A percentile compares a stretch with the other conserved stretches of the same genome.
phyloP scores from a whole-genome alignment of 257 asterid genomes.

The Nemophila menziesii region DNA sequence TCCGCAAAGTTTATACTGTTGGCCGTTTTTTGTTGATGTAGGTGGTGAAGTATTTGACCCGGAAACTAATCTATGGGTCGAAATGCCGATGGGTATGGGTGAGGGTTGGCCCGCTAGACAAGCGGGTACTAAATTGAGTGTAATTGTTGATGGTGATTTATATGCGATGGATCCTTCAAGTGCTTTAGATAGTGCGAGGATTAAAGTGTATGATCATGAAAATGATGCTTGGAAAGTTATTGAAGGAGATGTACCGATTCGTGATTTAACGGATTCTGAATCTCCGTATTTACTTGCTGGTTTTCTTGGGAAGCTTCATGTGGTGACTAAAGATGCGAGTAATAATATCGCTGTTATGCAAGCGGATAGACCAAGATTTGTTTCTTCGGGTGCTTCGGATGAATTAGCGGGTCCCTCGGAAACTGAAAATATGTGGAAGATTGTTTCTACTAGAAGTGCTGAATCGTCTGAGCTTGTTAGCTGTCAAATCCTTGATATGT shows the following conservation, averaged over 20 bases:
- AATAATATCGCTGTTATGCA: slow-evolving; percentile 50
- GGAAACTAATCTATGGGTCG: slow-evolving; percentile 67
- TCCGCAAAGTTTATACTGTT: slow-evolving; percentile 83
- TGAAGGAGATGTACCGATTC: slow-evolving; percentile 71
- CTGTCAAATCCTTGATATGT: slow-evolving; percentile 65
- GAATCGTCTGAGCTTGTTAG: slow-evolving; percentile 74
- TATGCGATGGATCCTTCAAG: slow-evolving; percentile 79
- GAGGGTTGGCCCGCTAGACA: slow-evolving; percentile 98
- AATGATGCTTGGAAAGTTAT: slow-evolving; percentile 75
- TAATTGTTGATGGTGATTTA: slow-evolving; percentile 65
- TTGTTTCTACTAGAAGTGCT: slow-evolving; percentile 36
- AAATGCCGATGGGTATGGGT: slow-evolving; percentile 92
- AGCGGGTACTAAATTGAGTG: slow-evolving; percentile 81
- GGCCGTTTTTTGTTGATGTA: slow-evolving; percentile 92
- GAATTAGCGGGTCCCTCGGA: slow-evolving; percentile 32
- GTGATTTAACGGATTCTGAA: slow-evolving; percentile 48
- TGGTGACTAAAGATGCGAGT: slow-evolving; percentile 59
- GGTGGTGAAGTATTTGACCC: slow-evolving; percentile 97
- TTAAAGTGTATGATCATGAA: slow-evolving; percentile 70
- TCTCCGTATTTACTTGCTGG: slow-evolving; percentile 77
- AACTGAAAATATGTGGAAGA: slow-evolving; percentile 47
- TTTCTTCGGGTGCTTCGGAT: slow-evolving; percentile 22
- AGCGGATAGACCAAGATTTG: slow-evolving; percentile 39
- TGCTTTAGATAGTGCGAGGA: slow-evolving; percentile 61
- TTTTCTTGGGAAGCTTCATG: slow-evolving; percentile 67